These are phyloP conservation scores for Acanthamoeba triangularis DNA, from an alignment of 208 protist genomes.

Conservation along the genomic window DNA sequence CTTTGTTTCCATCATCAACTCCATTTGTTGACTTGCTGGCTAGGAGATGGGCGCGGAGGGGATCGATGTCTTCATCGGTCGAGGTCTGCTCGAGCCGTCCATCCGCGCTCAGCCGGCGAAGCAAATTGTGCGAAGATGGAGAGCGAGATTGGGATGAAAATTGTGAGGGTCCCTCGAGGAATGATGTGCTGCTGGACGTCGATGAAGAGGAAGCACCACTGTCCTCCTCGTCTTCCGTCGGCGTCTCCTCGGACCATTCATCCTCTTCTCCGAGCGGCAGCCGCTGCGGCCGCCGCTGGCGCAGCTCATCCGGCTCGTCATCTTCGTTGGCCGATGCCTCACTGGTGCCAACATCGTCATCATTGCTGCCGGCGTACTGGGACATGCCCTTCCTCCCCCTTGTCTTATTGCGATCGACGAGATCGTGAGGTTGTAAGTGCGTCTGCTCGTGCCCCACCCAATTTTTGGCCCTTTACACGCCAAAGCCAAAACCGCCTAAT, in stretches of 20 bases:
- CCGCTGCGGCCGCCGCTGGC: too few relatives aligned
- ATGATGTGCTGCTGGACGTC: background rate
- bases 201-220: background rate
- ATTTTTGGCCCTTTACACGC: too few relatives aligned
- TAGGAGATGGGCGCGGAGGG: background rate
- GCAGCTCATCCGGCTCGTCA: background rate
- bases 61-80: background rate
- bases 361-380: background rate
- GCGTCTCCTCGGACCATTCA: background rate
- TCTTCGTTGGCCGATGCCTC: background rate
- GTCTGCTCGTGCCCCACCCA: too few relatives aligned
- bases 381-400: background rate
- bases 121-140: background rate
- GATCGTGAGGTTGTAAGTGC: too few relatives aligned
- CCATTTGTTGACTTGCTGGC: background rate
- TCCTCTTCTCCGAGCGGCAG: background rate
- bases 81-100: background rate
- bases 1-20: too few relatives aligned
- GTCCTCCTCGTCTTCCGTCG: background rate
- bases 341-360: too few relatives aligned
- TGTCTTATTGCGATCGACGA: background rate
- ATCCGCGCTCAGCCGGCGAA: background rate
- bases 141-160: background rate
- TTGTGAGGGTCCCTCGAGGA: background rate
- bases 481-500: too few relatives aligned